These are phyloP conservation scores for Zymoseptoria ardabiliae DNA, from an alignment of 2,329 filamentous ascomycete genomes.

Conservation along the genomic window DNA sequence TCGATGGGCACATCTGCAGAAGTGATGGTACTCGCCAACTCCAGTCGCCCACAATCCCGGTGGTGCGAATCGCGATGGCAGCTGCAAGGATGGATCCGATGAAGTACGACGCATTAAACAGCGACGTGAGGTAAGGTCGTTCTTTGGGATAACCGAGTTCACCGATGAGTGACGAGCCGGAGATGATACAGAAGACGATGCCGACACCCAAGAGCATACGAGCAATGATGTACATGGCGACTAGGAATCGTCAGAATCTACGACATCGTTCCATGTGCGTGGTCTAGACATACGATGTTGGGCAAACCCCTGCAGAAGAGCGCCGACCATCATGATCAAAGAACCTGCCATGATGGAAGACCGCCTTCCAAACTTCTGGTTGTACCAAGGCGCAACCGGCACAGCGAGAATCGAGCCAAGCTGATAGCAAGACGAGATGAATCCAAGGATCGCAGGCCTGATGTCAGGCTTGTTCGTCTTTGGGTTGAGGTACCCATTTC, in stretches of 20 bases:
- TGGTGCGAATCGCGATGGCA: constrained; percentile 16
- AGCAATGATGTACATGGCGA: constrained; percentile 53
- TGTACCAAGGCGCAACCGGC: constrained; percentile 50
- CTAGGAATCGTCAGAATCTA: constrained; percentile 3
- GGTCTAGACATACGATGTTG: constrained; percentile 17
- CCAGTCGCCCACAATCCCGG: constrained; percentile 16
- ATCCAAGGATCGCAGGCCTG: constrained; percentile 42
- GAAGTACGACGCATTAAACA: constrained; percentile 20
- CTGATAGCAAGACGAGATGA: constrained; percentile 53
- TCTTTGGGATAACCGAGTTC: constrained; percentile 16
- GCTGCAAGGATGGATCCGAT: constrained; percentile 21
- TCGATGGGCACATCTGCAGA: constrained; percentile 16
- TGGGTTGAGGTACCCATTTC: constrained; percentile 24
- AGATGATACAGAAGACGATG: constrained; percentile 47
- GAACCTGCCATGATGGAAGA: constrained; percentile 52
- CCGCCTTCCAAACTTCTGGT: constrained; percentile 49
- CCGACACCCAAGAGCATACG: constrained; percentile 55
- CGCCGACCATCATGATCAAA: constrained; percentile 48
- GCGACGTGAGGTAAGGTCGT: constrained; percentile 14
- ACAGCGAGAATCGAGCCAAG: constrained; percentile 53
- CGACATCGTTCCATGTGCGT: neutral
- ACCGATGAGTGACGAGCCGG: constrained; percentile 11
- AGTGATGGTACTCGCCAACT: constrained; percentile 20
- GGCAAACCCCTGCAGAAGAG: constrained; percentile 49
- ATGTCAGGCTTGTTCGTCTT: neutral